phyloP scores from a whole-genome alignment of 2,329 filamentous ascomycete species.

The Venturia effusa region DNA sequence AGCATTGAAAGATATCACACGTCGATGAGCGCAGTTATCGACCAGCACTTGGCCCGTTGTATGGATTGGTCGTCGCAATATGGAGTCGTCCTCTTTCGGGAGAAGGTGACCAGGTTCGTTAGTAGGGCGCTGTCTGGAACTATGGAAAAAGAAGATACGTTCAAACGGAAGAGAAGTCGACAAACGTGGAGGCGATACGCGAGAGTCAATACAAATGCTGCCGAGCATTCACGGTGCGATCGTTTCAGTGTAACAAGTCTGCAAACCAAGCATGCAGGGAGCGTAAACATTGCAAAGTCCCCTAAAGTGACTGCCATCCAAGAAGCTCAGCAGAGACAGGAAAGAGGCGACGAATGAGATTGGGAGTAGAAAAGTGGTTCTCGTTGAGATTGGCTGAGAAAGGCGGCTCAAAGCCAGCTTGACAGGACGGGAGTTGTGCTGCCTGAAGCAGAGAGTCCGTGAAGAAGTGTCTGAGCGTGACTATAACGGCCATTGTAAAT shows the following conservation, averaged over 20 bases:
- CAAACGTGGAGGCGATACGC: not conserved
- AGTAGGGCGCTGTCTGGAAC: not conserved
- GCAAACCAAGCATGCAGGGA: not conserved
- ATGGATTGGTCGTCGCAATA: not conserved
- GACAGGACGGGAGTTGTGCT: not conserved
- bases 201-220: not conserved
- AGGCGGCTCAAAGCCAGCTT: not conserved
- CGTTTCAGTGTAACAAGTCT: slow-evolving; percentile 1
- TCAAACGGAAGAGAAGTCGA: not conserved
- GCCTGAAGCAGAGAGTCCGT: not conserved
- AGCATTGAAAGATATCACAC: not conserved
- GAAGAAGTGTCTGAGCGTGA: not conserved
- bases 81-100: not conserved
- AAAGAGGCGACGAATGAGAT: not conserved
- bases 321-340: not conserved
- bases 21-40: not conserved
- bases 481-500: not conserved
- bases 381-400: not conserved
- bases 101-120: not conserved
- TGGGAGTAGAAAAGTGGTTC: not conserved
- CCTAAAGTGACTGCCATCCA: not conserved
- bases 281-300: not conserved
- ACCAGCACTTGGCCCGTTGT: not conserved
- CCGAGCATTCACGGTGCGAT: not conserved
- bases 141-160: not conserved